Conservation (phyloP, 176 grass and related monocot species). For the Miscanthus lutarioriparius region DNA sequence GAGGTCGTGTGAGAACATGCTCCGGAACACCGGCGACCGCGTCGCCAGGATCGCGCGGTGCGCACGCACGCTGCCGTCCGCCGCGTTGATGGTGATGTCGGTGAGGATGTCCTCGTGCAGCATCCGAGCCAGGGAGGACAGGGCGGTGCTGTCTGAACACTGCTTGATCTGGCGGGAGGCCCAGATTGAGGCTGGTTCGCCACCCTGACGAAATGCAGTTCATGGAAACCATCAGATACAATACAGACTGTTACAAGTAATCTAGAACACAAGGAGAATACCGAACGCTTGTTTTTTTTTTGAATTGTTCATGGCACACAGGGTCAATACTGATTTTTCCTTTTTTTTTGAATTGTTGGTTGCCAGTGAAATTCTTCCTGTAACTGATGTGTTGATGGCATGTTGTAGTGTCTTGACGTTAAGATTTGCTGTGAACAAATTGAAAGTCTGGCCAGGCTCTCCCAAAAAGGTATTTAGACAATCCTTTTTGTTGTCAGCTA, state of each 20-base stretch:
- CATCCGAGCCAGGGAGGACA: slow-evolving; percentile 63
- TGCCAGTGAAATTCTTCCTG: not conserved
- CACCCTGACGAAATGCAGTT: slow-evolving; percentile 57
- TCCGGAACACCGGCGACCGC: slow-evolving; percentile 73
- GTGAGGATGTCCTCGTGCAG: slow-evolving; percentile 71
- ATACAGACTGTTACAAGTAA: not conserved
- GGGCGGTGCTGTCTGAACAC: slow-evolving; percentile 48
- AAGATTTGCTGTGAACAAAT: not conserved
- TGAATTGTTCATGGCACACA: not conserved
- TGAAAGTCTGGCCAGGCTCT: not conserved
- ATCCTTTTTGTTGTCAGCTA: not conserved
- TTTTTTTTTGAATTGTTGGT: not conserved
- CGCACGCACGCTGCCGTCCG: slow-evolving; percentile 69
- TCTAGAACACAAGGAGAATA: not conserved
- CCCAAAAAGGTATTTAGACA: not conserved
- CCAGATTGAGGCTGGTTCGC: slow-evolving; percentile 84
- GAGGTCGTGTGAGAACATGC: slow-evolving; percentile 97
- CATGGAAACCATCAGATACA: not conserved
- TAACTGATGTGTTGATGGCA: not conserved
- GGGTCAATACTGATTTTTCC: too few relatives aligned
- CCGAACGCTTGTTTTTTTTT: not conserved
- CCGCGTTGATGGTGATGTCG: slow-evolving; percentile 84
- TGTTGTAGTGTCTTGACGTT: not conserved
- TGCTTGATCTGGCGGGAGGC: slow-evolving; percentile 54
- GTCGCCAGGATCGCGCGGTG: slow-evolving; percentile 77